Evolutionary conservation across 345 rosid genomes (phyloP).

Genomic region (Eucalyptus polyanthemos): DNA sequence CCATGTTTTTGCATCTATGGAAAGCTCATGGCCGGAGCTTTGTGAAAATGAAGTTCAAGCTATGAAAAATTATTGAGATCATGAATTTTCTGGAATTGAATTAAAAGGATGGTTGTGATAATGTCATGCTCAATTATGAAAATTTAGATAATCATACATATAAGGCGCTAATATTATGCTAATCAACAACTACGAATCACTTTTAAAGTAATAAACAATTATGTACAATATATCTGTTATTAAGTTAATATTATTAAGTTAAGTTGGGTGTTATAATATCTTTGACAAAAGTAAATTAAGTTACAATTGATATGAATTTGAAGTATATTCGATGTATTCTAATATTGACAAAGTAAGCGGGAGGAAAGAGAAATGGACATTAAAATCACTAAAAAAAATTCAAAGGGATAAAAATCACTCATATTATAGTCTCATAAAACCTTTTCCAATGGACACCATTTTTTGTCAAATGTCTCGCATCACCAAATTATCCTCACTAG

Average conservation of each 20-base stretch:
- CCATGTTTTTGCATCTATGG: not conserved
- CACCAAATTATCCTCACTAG: not conserved
- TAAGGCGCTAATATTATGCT: not conserved
- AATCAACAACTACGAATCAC: no score
- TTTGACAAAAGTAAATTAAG: no score
- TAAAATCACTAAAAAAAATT: no score
- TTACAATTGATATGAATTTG: no score
- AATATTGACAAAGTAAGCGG: no score
- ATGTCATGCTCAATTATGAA: not conserved
- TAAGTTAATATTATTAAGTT: no score
- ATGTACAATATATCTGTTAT: no score
- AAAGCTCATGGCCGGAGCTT: not conserved
- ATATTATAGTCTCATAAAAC: not conserved
- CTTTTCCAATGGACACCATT: not conserved
- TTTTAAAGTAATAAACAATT: no score
- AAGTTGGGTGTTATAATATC: no score
- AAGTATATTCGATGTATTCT: no score
- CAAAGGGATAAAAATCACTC: no score
- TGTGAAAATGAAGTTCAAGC: not conserved
- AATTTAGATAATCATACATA: not conserved
- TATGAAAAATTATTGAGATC: not conserved
- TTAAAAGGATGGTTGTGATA: not conserved
- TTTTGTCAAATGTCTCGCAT: not conserved
- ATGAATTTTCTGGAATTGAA: fast-evolving
- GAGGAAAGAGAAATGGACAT: no score